A percentile compares a stretch with the other conserved stretches of the same genome.
These are phyloP conservation scores for Cephalotrichum gorgonifer DNA, from an alignment of 2,329 filamentous ascomycete species.

Conservation along the genomic window DNA sequence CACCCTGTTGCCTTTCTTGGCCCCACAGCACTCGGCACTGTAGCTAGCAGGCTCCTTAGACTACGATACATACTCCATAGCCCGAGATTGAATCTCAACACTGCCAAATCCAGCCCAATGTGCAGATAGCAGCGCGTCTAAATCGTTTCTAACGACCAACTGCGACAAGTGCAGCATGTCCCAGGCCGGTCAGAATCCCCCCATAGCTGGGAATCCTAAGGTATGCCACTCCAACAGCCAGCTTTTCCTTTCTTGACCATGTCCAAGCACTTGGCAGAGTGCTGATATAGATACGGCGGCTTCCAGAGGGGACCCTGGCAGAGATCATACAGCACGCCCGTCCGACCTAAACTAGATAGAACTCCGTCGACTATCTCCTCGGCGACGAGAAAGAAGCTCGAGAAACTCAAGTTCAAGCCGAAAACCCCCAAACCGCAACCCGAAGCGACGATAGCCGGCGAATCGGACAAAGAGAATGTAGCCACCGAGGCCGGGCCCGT, in stretches of 20 bases:
- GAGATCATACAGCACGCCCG: slow-evolving; percentile 41
- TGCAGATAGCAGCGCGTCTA: not conserved
- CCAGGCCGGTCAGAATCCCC: not conserved
- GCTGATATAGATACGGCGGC: not conserved
- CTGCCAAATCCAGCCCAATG: not conserved
- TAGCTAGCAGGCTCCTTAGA: too few species aligned
- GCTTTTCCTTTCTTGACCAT: not conserved
- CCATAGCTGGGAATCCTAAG: not conserved
- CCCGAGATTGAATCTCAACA: not conserved
- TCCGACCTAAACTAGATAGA: slow-evolving; percentile 22
- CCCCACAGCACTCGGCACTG: not conserved
- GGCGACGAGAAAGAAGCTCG: slow-evolving; percentile 50
- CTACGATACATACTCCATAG: not conserved
- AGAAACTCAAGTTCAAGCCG: slow-evolving; percentile 40
- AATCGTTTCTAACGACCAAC: not conserved
- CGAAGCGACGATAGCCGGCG: slow-evolving; percentile 8
- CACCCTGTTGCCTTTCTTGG: not conserved
- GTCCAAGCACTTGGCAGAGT: not conserved
- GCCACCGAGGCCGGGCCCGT: not conserved
- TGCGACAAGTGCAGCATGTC: not conserved
- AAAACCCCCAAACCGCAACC: slow-evolving; percentile 6
- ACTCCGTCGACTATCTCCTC: slow-evolving; percentile 40
- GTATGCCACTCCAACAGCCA: too few species aligned
- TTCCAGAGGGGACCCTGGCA: slow-evolving; percentile 30
- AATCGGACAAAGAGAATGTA: slow-evolving; percentile 2